These are phyloP conservation scores for Penicillium macrosclerotiorum DNA, from an alignment of 495 filamentous ascomycete species.

Conservation along the genomic window DNA sequence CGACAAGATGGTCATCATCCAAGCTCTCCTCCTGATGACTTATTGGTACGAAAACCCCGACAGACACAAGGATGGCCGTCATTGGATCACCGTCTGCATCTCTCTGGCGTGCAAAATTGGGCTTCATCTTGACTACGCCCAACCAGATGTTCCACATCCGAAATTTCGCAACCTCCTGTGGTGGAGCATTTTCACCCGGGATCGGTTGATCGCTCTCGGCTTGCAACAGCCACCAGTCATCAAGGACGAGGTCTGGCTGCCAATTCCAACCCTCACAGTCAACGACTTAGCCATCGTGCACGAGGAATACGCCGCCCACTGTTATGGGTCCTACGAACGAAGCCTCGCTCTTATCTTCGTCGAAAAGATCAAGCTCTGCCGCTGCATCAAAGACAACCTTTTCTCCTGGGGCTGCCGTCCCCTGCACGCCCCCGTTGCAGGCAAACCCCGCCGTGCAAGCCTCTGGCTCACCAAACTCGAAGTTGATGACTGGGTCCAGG, in stretches of 20 bases:
- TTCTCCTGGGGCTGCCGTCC: slow-evolving; percentile 7
- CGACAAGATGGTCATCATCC: slow-evolving; percentile 5
- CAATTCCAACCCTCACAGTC: background rate
- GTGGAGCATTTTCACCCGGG: slow-evolving; percentile 18
- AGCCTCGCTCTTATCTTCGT: slow-evolving; percentile 7
- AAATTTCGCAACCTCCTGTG: slow-evolving; percentile 11
- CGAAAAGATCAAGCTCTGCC: slow-evolving; percentile 13
- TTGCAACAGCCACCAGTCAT: slow-evolving; percentile 15
- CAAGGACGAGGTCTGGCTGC: slow-evolving; percentile 6
- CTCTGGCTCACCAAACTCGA: slow-evolving; percentile 9
- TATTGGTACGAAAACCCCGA: slow-evolving; percentile 17
- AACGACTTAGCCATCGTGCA: background rate
- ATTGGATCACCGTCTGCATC: slow-evolving; percentile 12
- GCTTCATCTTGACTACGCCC: slow-evolving; percentile 6
- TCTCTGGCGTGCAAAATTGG: slow-evolving; percentile 9
- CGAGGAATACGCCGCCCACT: background rate
- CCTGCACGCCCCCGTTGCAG: background rate
- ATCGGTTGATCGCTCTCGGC: slow-evolving; percentile 9
- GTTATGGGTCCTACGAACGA: background rate
- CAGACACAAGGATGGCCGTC: slow-evolving; percentile 9
- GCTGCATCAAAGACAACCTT: slow-evolving; percentile 10
- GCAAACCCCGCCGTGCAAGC: background rate
- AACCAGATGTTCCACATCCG: background rate
- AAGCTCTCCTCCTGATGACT: slow-evolving; percentile 17
- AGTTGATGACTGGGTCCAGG: slow-evolving; percentile 9